These are phyloP conservation scores for Termitomyces sp. DNA, from an alignment of 768 basidiomycete genomes.

Conservation along the genomic window DNA sequence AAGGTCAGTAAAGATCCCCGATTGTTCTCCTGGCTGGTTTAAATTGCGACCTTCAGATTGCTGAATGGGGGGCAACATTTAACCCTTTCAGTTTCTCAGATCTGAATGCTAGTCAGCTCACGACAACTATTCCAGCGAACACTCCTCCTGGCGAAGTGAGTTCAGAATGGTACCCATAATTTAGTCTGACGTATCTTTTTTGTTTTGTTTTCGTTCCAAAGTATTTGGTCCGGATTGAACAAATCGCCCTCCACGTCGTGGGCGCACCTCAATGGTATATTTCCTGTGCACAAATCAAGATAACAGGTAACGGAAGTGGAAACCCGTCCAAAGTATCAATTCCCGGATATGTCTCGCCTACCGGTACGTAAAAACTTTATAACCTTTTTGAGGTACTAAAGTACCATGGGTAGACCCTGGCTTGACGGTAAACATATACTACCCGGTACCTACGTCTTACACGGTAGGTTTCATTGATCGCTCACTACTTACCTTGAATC, in stretches of 20 bases:
- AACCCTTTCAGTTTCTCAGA: constrained; percentile 20
- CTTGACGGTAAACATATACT: constrained; percentile 36
- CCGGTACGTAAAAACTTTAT: constrained; percentile 16
- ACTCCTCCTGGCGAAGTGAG: constrained; percentile 25
- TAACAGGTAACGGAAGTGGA: constrained; percentile 36
- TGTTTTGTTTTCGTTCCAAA: constrained; percentile 5
- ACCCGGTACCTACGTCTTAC: constrained; percentile 27
- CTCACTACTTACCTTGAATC: neutral
- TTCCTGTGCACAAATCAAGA: constrained; percentile 40
- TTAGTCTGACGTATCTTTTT: neutral
- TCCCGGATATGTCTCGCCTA: constrained; percentile 37
- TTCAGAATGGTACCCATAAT: neutral
- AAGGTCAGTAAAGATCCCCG: constrained; percentile 20
- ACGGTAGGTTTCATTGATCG: constrained; percentile 5
- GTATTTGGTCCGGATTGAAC: constrained; percentile 26
- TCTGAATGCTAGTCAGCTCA: constrained; percentile 16
- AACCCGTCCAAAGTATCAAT: constrained; percentile 41
- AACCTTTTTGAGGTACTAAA: neutral
- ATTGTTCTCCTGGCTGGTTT: neutral
- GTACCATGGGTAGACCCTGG: constrained; percentile 24
- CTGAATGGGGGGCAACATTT: constrained; percentile 20
- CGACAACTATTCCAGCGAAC: constrained; percentile 24
- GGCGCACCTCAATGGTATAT: constrained; percentile 45
- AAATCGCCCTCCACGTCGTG: constrained; percentile 36
- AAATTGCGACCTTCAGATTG: constrained; percentile 9